A percentile compares a stretch with the other conserved stretches of the same genome.
Conservation (phyloP, 1,284 basidiomycete species). For the Ustilago cynodontis region DNA sequence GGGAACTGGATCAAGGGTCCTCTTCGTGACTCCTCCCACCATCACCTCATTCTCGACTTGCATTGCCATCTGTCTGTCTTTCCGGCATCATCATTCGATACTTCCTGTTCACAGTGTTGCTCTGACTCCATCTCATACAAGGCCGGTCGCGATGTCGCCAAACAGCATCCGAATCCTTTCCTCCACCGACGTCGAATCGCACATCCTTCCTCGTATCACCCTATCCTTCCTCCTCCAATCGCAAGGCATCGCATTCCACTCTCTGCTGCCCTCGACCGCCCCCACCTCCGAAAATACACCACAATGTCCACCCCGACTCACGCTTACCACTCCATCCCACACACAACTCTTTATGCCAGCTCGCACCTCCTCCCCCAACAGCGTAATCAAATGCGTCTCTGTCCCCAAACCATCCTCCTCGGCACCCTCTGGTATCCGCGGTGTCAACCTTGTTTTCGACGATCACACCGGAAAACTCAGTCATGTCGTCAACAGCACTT, state of each 20-base stretch:
- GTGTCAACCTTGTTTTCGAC: constrained; percentile 23
- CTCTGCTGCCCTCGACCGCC: background rate
- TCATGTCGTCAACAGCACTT: constrained; percentile 23
- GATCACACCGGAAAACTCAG: constrained; percentile 5
- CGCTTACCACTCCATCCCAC: constrained; percentile 3
- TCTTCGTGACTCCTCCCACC: background rate
- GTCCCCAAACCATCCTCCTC: constrained; percentile 3
- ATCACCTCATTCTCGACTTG: background rate
- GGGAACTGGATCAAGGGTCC: background rate
- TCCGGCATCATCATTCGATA: too few relatives aligned
- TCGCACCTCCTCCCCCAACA: background rate
- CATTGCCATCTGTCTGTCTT: too few relatives aligned
- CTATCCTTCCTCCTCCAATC: constrained; percentile 10
- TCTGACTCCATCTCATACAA: background rate
- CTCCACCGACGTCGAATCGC: background rate
- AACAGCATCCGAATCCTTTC: constrained; percentile 3
- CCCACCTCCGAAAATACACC: background rate
- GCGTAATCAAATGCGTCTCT: constrained; percentile 32
- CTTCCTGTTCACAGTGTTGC: too few relatives aligned
- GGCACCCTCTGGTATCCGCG: constrained; percentile 11
- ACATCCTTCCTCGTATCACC: background rate
- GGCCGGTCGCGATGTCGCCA: background rate
- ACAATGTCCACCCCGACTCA: constrained; percentile 26
- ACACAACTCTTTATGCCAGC: constrained; percentile 48
- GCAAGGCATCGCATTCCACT: constrained; percentile 18